Evolutionary conservation across 2,329 filamentous ascomycete species (phyloP).

Genomic region (Geosmithia morbida): DNA sequence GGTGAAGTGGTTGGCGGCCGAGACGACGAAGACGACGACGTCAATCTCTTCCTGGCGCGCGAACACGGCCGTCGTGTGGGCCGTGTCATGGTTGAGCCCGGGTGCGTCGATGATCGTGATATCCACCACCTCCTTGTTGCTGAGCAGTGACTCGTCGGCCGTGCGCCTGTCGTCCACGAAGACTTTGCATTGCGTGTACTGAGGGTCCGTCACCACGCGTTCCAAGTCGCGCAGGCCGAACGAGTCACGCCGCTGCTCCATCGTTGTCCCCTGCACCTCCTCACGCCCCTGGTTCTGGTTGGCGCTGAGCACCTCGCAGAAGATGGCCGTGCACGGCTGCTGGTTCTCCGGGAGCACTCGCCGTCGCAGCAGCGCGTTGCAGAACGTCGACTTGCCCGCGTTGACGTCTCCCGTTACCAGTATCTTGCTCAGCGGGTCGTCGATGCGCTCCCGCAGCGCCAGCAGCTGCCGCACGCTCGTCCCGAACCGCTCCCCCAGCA

Average conservation of each 20-base stretch:
- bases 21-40: constrained; percentile 96
- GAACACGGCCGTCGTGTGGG: constrained; percentile 95
- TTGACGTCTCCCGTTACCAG: constrained; percentile 92
- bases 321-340: constrained; percentile 95
- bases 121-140: constrained; percentile 85
- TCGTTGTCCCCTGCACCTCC: constrained; percentile 89
- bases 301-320: constrained; percentile 90
- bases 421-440: constrained; percentile 95
- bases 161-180: constrained; percentile 83
- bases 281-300: constrained; percentile 83
- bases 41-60: constrained; percentile 97
- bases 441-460: constrained; percentile 79
- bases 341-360: constrained; percentile 95
- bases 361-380: constrained; percentile 84
- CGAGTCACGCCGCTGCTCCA: constrained; percentile 78
- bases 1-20: constrained; percentile 94
- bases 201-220: constrained; percentile 44
- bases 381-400: constrained; percentile 96
- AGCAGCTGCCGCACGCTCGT: constrained; percentile 86
- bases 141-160: constrained; percentile 85
- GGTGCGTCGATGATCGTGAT: constrained; percentile 96
- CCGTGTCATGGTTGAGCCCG: constrained; percentile 86
- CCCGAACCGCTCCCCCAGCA: constrained; percentile 87
- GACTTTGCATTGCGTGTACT: constrained; percentile 90
- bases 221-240: constrained; percentile 68